Evolutionary conservation across 2,329 filamentous ascomycete genomes (phyloP), one percentile per base, ranked within the genome.

Genomic region (Berkeleyomyces basicola): DNA sequence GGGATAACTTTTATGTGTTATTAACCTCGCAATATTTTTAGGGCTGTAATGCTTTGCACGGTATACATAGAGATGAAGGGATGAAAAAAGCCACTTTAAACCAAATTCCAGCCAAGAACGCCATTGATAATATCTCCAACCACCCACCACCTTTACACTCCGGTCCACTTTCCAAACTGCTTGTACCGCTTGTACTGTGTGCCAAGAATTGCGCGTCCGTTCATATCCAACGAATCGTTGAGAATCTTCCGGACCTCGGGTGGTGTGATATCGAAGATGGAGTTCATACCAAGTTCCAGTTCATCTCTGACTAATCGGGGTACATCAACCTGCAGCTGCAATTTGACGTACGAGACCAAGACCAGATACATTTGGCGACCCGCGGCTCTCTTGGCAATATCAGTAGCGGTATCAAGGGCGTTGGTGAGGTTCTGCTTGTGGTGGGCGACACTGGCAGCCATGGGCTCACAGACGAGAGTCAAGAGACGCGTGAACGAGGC

Each of bases 151-250:
- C 60, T 67, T 71, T 75, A 82, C 33, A 83, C 76, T 42, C 81
- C 81, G 60, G 73, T 82, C 82, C 82, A 85, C 74, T 83, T 84
- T 49, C 82, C 82, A 74, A 84, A 84, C 71, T 77, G 81, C 69
- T 76, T 75, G 69, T 82, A 86, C 70, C 78, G 74, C 68, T 77
- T 80, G 66, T 79, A 84, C 74, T 85, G 74, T 64, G 79, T 78
- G 66, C 75, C 75, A 70, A 84, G 76, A 37, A 86, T 77, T 0
- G 79, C 82, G 65, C 83, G 74, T 5, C 82, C 82, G 66, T 78
- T 80, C 3, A 73, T 74, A 68, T 85, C 82, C 72, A 85, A 76
- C 37, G 75, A 76, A 66, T 85, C 82, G 67, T 80, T 82, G 63
- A 85, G 70, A 36, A 82, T 76, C 70, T 78, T 79, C 68, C 80